phyloP scores from a whole-genome alignment of 208 protist genomes.

The Leishmania gerbilli region DNA sequence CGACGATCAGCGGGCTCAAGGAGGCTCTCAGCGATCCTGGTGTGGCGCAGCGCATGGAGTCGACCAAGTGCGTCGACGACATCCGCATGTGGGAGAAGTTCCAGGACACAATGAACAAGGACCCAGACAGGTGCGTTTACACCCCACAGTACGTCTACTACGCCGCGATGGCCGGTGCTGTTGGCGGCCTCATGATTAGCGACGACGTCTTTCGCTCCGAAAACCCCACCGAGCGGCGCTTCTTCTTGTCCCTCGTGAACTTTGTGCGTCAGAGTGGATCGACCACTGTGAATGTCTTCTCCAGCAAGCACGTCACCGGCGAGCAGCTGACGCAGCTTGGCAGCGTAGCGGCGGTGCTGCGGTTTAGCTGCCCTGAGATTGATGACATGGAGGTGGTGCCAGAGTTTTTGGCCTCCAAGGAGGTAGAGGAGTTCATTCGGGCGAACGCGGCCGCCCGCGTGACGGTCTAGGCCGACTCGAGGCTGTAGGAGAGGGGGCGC shows the following conservation, averaged over 20 bases:
- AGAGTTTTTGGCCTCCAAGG: conserved; percentile 62
- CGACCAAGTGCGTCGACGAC: conserved; percentile 92
- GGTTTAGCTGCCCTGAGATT: conserved; percentile 89
- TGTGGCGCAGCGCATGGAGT: conserved; percentile 73
- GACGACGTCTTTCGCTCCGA: conserved; percentile 93
- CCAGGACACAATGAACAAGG: conserved; percentile 90
- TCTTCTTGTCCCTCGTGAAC: conserved; percentile 93
- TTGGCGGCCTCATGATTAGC: conserved; percentile 90
- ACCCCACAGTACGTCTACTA: conserved; percentile 88
- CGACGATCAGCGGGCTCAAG: conserved; percentile 83
- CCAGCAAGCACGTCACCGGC: conserved; percentile 94
- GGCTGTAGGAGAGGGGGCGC: neutral
- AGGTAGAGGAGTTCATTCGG: conserved; percentile 70
- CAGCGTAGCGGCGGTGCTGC: conserved; percentile 93
- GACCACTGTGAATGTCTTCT: conserved; percentile 91
- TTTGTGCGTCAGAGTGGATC: conserved; percentile 83
- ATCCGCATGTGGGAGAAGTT: conserved; percentile 93
- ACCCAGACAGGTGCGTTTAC: conserved; percentile 93
- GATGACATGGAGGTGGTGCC: conserved; percentile 86
- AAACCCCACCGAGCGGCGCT: conserved; percentile 78
- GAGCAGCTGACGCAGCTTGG: conserved; percentile 94
- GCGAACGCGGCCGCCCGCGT: conserved; percentile 53
- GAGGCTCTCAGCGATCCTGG: conserved; percentile 89
- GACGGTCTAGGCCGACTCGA: conserved; percentile 16
- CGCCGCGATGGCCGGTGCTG: conserved; percentile 78